Evolutionary conservation across 352 stramenopile genomes (phyloP), one percentile per base, ranked within the genome.

Genomic region (Phytophthora fragariaefolia): DNA sequence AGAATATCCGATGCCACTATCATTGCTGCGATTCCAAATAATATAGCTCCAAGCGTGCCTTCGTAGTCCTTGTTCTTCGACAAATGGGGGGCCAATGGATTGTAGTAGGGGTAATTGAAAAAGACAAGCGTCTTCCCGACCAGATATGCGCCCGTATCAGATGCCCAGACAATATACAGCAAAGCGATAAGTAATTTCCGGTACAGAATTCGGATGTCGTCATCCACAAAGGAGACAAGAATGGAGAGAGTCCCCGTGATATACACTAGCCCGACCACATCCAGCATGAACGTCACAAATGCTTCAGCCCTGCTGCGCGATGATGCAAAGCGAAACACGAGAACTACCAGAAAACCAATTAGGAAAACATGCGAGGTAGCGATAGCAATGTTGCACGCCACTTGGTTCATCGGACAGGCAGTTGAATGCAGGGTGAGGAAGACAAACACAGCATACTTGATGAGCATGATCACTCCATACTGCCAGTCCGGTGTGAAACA

Each of bases 1-100:
- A 95, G 90, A 22, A 79, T 12, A 9, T 74, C 24, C 15, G 71
- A 85, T 9, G 73, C 63, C 27, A 96, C 71, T 18, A 91, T 71
- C 79, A 94, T 97, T 5, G 95, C 90, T 10, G 79, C 90, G 30
- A 97, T 60, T 9, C 86, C 91, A 18, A 84, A 87, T 2, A 90
- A 20, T 5, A 87, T 62, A 6, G 93, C 96, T 18, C 90, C 92
- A 17, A 98, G 45, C 4, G 96, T 92, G 43, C 96, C 96, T 79
- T 99, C 96, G 17, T 98, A 90, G 34, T 97, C 97, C 70, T 99
- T 99, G 82, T 98, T 98, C 7, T 95, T 96, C 38, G 90, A 98
- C 7, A 97, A 67, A 59, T 94, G 90, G 5, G 90, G 85, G 3
- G 95, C 95, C 8, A 96, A 81, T 1, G 79, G 76, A 18, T 87